phyloP scores from a whole-genome alignment of 1,139 yeast genomes.

The Diutina sp. region DNA sequence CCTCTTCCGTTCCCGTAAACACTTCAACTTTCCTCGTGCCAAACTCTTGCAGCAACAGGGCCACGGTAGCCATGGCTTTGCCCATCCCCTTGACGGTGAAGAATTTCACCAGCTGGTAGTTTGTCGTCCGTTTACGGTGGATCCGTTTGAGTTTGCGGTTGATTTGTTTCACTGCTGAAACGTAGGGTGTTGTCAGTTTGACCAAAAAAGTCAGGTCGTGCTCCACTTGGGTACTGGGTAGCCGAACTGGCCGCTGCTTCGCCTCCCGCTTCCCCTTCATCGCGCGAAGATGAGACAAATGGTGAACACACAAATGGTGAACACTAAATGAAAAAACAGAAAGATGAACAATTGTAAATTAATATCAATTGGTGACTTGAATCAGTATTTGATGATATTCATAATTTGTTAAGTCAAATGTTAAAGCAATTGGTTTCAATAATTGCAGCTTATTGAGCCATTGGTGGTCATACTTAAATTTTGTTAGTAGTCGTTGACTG shows the following conservation, averaged over 20 bases:
- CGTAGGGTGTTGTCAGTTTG: constrained; percentile 46
- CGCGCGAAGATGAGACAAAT: background rate
- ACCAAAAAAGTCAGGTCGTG: constrained; percentile 37
- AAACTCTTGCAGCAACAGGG: constrained; percentile 35
- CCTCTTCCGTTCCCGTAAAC: constrained; percentile 44
- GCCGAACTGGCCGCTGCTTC: constrained; percentile 4
- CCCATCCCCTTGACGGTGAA: constrained; percentile 61
- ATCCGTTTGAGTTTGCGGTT: constrained; percentile 24
- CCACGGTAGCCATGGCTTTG: constrained; percentile 28
- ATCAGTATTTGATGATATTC: no score
- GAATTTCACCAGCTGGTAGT: constrained; percentile 23
- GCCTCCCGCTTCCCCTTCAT: background rate
- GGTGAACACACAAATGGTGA: background rate
- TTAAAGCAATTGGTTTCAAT: no score
- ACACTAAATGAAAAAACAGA: no score
- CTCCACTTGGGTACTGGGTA: constrained; percentile 4
- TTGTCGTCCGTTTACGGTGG: constrained; percentile 6
- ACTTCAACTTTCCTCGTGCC: constrained; percentile 36
- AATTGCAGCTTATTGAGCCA: no score
- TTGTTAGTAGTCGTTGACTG: no score
- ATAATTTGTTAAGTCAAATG: no score
- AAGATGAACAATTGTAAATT: no score
- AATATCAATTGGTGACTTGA: no score
- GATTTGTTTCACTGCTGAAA: constrained; percentile 49
- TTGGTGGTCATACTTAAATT: no score